phyloP scores from a whole-genome alignment of 176 grass and related monocot genomes.

The Miscanthus lutarioriparius region DNA sequence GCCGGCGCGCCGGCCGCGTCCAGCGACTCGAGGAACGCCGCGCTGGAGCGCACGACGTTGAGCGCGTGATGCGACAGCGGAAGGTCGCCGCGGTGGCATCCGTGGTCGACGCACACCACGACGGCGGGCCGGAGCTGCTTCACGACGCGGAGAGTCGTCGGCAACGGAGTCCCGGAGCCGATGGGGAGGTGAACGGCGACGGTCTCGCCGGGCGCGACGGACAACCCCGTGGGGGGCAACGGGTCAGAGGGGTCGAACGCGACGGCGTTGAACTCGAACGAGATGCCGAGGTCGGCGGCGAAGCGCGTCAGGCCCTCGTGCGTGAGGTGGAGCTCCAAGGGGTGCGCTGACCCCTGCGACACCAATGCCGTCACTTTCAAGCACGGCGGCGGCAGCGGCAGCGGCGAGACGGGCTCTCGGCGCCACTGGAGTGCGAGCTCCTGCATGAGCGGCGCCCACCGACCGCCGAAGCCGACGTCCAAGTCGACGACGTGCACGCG shows the following conservation, averaged over 20 bases:
- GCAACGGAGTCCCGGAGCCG: constrained; percentile 1
- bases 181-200: constrained; percentile 48
- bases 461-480: constrained; percentile 46
- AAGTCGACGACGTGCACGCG: constrained; percentile 57
- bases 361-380: constrained; percentile 57
- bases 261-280: constrained; percentile 54
- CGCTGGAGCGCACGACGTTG: constrained; percentile 38
- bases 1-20: constrained; percentile 32
- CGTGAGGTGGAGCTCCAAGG: constrained; percentile 56
- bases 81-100: constrained; percentile 42
- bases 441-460: constrained; percentile 70
- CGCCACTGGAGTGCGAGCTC: constrained; percentile 56
- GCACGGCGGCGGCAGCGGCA: neutral
- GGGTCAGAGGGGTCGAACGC: constrained; percentile 29
- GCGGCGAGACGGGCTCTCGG: neutral
- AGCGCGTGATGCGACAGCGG: constrained; percentile 45
- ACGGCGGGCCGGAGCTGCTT: constrained; percentile 56
- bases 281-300: constrained; percentile 38
- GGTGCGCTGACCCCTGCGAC: constrained; percentile 40
- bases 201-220: constrained; percentile 30
- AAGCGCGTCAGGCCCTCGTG: constrained; percentile 50
- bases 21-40: constrained; percentile 51
- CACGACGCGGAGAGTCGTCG: constrained; percentile 38
- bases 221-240: constrained; percentile 1
- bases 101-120: constrained; percentile 60